phyloP scores from a whole-genome alignment of 2,329 filamentous ascomycete genomes.

The Clarireedia paspali region DNA sequence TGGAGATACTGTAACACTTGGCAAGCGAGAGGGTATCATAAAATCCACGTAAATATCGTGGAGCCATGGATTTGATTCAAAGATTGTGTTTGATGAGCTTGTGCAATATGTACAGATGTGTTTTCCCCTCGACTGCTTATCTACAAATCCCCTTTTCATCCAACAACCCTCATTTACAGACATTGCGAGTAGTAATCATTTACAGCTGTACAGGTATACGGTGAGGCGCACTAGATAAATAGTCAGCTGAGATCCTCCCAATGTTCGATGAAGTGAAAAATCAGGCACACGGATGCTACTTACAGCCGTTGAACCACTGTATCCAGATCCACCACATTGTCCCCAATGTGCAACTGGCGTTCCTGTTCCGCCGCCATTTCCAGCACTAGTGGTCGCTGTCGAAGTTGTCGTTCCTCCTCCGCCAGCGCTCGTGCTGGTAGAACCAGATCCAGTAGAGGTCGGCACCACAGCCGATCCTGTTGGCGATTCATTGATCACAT shows the following conservation, averaged over 20 bases:
- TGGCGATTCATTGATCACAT: constrained; percentile 2
- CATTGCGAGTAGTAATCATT: constrained; percentile 5
- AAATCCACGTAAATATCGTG: no score
- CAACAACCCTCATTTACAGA: constrained; percentile 2
- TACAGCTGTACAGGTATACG: not conserved
- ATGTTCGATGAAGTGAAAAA: not conserved
- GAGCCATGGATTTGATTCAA: no score
- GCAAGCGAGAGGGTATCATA: no score
- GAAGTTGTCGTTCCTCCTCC: not conserved
- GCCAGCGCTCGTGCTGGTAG: not conserved
- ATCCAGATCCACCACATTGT: constrained; percentile 6
- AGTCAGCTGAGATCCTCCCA: not conserved
- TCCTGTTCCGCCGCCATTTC: not conserved
- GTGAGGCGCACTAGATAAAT: not conserved
- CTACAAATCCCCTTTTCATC: not conserved
- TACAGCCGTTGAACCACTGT: not conserved
- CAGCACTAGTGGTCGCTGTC: not conserved
- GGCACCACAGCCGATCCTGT: constrained; percentile 1
- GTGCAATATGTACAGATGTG: no score
- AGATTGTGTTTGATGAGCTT: no score
- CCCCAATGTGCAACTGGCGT: not conserved
- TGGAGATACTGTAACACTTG: no score
- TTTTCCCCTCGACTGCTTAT: no score
- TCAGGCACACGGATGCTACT: not conserved
- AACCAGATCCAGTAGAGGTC: not conserved